Conservation (phyloP, 352 stramenopile species). For the Phytophthora capsici region DNA sequence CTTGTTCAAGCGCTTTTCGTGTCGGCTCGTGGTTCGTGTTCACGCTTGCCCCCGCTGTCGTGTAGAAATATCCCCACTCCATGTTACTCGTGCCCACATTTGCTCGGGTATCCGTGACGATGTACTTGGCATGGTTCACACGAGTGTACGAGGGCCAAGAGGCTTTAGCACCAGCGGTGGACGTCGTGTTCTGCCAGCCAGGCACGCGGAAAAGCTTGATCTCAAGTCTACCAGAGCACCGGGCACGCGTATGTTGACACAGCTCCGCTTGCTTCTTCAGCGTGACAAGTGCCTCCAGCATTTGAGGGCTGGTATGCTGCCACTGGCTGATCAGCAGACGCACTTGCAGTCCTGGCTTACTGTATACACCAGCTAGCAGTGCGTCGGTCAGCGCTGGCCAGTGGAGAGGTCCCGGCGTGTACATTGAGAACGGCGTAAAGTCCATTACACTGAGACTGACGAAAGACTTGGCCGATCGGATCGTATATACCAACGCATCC, state of each 20-base stretch:
- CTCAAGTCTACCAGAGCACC: constrained; percentile 62
- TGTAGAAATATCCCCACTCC: constrained; percentile 90
- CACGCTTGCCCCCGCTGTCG: constrained; percentile 75
- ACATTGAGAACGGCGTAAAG: constrained; percentile 78
- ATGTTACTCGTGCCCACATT: constrained; percentile 91
- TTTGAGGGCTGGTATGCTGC: constrained; percentile 66
- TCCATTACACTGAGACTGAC: constrained; percentile 87
- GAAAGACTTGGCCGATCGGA: constrained; percentile 54
- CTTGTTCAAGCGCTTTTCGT: constrained; percentile 53
- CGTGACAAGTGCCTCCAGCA: constrained; percentile 55
- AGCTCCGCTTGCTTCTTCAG: constrained; percentile 57
- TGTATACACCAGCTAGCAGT: constrained; percentile 62
- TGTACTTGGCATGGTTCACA: constrained; percentile 88
- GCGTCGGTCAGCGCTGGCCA: constrained; percentile 75
- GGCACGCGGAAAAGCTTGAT: constrained; percentile 80
- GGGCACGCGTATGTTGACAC: constrained; percentile 44
- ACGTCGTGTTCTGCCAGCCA: constrained; percentile 76
- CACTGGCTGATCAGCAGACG: constrained; percentile 82
- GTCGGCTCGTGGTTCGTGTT: constrained; percentile 78
- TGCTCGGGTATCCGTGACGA: constrained; percentile 78
- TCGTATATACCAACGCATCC: constrained; percentile 78
- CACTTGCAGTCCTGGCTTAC: constrained; percentile 54
- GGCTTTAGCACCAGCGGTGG: constrained; percentile 26
- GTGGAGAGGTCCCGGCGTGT: constrained; percentile 61
- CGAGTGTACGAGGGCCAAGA: constrained; percentile 73